Percentiles rank a stretch among this genome's conserved stretches.
These are phyloP conservation scores for Ustilago lituana DNA, from an alignment of 1,284 basidiomycete species.

Conservation along the genomic window DNA sequence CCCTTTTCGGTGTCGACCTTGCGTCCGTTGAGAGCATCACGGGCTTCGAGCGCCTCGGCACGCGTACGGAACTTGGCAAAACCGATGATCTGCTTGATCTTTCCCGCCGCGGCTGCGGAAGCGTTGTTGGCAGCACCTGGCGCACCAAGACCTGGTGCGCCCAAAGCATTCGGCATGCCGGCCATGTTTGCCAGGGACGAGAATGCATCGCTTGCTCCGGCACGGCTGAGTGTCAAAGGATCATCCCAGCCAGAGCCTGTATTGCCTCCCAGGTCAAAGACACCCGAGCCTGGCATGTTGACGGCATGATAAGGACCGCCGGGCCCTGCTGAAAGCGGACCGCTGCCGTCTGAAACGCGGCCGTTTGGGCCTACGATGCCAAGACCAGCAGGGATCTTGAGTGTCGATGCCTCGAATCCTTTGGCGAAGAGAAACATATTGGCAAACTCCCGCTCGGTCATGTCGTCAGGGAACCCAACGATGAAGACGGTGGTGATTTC, in stretches of 20 bases:
- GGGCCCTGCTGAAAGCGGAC: slow-evolving; percentile 30
- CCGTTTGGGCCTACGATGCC: slow-evolving; percentile 65
- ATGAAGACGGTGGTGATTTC: slow-evolving; percentile 99
- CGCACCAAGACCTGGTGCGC: slow-evolving; percentile 25
- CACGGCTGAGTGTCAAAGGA: slow-evolving; percentile 46
- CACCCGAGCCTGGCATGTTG: slow-evolving; percentile 51
- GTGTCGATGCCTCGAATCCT: slow-evolving; percentile 95
- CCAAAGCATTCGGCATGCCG: slow-evolving; percentile 29
- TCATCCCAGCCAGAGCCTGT: slow-evolving; percentile 43
- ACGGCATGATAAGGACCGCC: slow-evolving; percentile 59
- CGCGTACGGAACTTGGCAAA: slow-evolving; percentile 94
- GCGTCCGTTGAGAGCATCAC: slow-evolving; percentile 87
- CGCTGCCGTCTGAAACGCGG: slow-evolving; percentile 26
- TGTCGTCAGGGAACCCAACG: slow-evolving; percentile 98
- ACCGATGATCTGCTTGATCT: slow-evolving; percentile 87
- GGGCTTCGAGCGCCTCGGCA: slow-evolving; percentile 85
- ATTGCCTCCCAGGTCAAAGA: slow-evolving; percentile 33
- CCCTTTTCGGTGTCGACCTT: slow-evolving; percentile 94
- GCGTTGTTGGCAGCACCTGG: slow-evolving; percentile 21
- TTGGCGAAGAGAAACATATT: slow-evolving; percentile 98
- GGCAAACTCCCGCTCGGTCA: slow-evolving; percentile 98
- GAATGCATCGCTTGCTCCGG: slow-evolving; percentile 44
- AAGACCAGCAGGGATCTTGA: slow-evolving; percentile 93
- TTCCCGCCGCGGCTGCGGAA: slow-evolving; percentile 40
- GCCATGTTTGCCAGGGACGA: slow-evolving; percentile 40